phyloP scores from a whole-genome alignment of 2,329 filamentous ascomycete species.

The Aschersonia sp. region DNA sequence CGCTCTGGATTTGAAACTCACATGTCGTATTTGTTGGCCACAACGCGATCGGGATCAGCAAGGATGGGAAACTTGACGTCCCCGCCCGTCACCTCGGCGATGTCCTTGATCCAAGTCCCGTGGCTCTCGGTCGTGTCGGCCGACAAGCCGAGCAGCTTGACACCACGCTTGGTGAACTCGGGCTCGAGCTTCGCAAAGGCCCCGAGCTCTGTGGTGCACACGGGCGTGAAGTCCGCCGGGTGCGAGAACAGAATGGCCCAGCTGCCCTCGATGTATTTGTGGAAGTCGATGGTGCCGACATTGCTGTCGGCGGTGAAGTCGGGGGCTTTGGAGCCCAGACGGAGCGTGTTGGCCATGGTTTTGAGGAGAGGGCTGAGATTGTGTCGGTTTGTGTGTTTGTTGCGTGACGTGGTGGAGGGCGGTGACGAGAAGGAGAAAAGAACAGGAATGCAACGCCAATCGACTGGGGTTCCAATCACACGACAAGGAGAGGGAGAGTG shows the following conservation, averaged over 20 bases:
- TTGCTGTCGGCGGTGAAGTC: constrained; percentile 80
- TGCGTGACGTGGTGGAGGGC: too few species aligned
- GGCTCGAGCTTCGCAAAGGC: constrained; percentile 81
- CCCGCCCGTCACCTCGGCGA: constrained; percentile 61
- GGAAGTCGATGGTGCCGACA: constrained; percentile 65
- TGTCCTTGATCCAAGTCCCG: constrained; percentile 82
- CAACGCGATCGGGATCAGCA: constrained; percentile 63
- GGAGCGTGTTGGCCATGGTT: constrained; percentile 29
- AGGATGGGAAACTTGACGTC: constrained; percentile 67
- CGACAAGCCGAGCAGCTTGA: constrained; percentile 82
- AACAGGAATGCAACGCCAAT: too few species aligned
- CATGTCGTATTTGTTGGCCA: constrained; percentile 70
- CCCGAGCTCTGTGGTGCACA: constrained; percentile 91
- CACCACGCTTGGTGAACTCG: constrained; percentile 74
- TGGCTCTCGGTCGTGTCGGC: constrained; percentile 79
- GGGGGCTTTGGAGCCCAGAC: constrained; percentile 53
- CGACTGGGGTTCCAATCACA: too few species aligned
- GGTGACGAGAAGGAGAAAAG: too few species aligned
- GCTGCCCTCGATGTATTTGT: constrained; percentile 64
- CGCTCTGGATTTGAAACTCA: constrained; percentile 18
- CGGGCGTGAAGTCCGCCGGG: constrained; percentile 83
- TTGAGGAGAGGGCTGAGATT: neutral
- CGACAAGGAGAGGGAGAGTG: too few species aligned
- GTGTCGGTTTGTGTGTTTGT: neutral
- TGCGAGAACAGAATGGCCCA: constrained; percentile 80